phyloP scores from a whole-genome alignment of 768 basidiomycete genomes.

The Lactifluus echinatus region DNA sequence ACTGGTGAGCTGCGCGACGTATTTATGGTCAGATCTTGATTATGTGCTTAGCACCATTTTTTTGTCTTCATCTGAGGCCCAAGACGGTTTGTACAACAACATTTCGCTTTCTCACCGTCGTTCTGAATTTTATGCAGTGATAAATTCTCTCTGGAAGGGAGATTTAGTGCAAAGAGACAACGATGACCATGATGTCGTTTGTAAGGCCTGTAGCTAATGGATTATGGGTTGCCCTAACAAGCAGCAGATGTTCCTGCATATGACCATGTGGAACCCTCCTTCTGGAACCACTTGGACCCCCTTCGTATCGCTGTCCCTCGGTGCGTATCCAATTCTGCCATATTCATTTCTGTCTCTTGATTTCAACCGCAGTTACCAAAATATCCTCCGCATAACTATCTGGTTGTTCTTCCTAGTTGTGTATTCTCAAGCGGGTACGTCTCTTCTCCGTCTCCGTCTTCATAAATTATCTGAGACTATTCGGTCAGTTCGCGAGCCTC shows the following conservation, averaged over 20 bases:
- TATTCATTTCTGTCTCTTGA: neutral
- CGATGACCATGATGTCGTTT: slow-evolving; percentile 69
- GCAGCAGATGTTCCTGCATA: slow-evolving; percentile 58
- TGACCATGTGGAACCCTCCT: slow-evolving; percentile 41
- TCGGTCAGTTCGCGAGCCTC: slow-evolving; percentile 59
- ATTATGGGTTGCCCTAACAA: slow-evolving; percentile 5
- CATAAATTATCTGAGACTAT: neutral
- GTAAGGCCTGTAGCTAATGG: slow-evolving; percentile 31
- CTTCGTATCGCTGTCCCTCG: slow-evolving; percentile 73
- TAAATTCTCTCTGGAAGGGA: slow-evolving; percentile 76
- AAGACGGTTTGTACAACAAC: slow-evolving; percentile 48
- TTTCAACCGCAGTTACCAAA: slow-evolving; percentile 58
- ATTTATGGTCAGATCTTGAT: neutral
- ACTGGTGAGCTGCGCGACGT: slow-evolving; percentile 45
- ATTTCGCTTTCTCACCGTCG: neutral
- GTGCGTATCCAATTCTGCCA: slow-evolving; percentile 26
- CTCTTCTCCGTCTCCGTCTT: neutral
- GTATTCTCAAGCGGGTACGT: slow-evolving; percentile 76
- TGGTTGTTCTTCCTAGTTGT: slow-evolving; percentile 73
- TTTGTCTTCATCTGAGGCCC: slow-evolving; percentile 77
- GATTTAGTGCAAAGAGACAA: slow-evolving; percentile 73
- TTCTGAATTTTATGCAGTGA: slow-evolving; percentile 39
- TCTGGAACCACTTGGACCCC: slow-evolving; percentile 70
- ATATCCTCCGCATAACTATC: slow-evolving; percentile 64
- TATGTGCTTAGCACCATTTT: slow-evolving; percentile 55